Evolutionary conservation across 2,329 filamentous ascomycete genomes (phyloP).

Genomic region (Beauveria sp.): DNA sequence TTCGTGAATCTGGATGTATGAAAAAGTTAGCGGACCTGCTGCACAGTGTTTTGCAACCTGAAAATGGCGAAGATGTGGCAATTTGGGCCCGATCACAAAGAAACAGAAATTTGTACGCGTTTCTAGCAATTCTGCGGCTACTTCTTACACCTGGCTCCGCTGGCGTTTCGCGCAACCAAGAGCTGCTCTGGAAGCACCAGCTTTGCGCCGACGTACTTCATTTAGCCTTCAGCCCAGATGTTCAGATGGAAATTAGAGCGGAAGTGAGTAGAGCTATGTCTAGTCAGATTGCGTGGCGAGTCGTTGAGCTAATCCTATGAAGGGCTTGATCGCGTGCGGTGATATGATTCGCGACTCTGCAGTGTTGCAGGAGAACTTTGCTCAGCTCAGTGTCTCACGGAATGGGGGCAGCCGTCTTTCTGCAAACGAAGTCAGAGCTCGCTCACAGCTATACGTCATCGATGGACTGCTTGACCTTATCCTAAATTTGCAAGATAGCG

Average conservation of each 20-base stretch:
- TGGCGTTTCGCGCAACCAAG: conserved; percentile 76
- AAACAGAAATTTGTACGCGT: conserved; percentile 86
- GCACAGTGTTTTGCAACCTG: conserved; percentile 46
- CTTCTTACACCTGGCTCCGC: conserved; percentile 77
- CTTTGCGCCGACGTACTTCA: conserved; percentile 73
- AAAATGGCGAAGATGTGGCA: conserved; percentile 53
- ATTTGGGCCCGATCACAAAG: conserved; percentile 70
- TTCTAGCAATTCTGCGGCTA: conserved; percentile 77
- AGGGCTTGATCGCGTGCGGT: conserved; percentile 74
- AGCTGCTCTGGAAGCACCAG: conserved; percentile 75
- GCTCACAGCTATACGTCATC: conserved; percentile 74
- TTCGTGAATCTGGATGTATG: conserved; percentile 83
- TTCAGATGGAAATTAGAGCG: conserved; percentile 70
- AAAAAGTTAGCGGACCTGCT: conserved; percentile 64
- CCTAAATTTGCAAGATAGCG: conserved; percentile 57
- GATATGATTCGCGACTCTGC: conserved; percentile 81
- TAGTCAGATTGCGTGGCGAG: conserved; percentile 4
- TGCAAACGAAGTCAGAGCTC: conserved; percentile 41
- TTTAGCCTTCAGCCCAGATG: conserved; percentile 68
- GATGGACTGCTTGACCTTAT: conserved; percentile 83
- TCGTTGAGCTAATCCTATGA: conserved; percentile 10
- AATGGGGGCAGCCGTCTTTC: conserved; percentile 29
- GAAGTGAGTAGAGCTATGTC: conserved; percentile 48
- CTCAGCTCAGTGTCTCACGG: conserved; percentile 69
- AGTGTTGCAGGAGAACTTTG: conserved; percentile 79